Percentiles rank a stretch among this genome's conserved stretches.
These are phyloP conservation scores for Colletotrichum tropicale DNA, from an alignment of 2,329 filamentous ascomycete species.

Conservation along the genomic window DNA sequence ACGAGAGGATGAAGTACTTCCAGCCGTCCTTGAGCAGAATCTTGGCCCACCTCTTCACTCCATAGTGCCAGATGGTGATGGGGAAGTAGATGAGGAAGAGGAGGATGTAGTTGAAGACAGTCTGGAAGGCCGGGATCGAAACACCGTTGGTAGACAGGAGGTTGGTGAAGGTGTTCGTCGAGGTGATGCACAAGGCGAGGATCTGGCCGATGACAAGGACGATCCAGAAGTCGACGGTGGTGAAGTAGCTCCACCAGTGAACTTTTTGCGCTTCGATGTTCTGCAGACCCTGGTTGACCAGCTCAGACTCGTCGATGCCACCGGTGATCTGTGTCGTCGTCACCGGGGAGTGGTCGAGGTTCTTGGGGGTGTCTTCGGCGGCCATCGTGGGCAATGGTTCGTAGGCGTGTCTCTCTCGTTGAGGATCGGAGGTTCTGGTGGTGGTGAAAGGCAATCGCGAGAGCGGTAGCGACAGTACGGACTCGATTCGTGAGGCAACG, in stretches of 20 bases:
- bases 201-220: conserved; percentile 82
- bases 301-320: conserved; percentile 33
- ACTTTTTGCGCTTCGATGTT: conserved; percentile 58
- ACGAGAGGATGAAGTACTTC: conserved; percentile 92
- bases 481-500: not conserved
- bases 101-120: conserved; percentile 91
- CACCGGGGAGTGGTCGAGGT: conserved; percentile 5
- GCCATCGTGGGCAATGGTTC: conserved; percentile 5
- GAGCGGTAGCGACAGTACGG: conserved; percentile 18
- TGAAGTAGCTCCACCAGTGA: conserved; percentile 76
- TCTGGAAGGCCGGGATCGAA: conserved; percentile 93
- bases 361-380: conserved; percentile 4
- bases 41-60: conserved; percentile 70
- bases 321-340: conserved; percentile 23
- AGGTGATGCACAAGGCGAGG: conserved; percentile 87
- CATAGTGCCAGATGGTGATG: conserved; percentile 80
- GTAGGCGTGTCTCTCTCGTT: conserved; percentile 14
- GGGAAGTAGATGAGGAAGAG: conserved; percentile 82
- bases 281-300: conserved; percentile 56
- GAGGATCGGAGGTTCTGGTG: conserved; percentile 21
- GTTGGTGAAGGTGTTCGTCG: conserved; percentile 87
- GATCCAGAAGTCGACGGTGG: conserved; percentile 86
- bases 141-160: conserved; percentile 71
- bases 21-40: conserved; percentile 77
- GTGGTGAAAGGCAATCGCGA: conserved; percentile 22